phyloP scores from a whole-genome alignment of 75 land plant genomes.

The Isoetes taiwanensis region DNA sequence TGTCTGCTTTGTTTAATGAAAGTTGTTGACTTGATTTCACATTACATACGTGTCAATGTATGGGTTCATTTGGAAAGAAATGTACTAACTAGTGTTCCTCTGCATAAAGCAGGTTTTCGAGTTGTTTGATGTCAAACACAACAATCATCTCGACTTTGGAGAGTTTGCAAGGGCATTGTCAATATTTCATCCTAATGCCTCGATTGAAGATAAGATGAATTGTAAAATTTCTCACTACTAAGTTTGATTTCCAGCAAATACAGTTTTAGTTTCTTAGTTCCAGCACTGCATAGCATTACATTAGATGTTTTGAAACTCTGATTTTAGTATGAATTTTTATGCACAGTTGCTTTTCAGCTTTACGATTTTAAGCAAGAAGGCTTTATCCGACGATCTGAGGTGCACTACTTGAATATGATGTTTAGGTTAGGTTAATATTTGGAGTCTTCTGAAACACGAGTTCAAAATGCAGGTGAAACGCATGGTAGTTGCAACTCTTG shows the following conservation, averaged over 20 bases:
- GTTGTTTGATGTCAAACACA: background rate
- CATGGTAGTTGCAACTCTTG: conserved; percentile 87
- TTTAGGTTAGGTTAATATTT: conserved; percentile 9
- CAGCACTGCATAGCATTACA: no score
- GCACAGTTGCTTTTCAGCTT: conserved; percentile 36
- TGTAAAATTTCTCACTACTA: background rate
- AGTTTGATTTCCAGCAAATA: background rate
- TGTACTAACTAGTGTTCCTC: background rate
- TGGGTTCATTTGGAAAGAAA: background rate
- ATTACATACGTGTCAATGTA: no score
- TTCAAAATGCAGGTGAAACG: conserved; percentile 44
- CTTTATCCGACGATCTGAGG: conserved; percentile 22
- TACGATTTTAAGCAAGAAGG: conserved; percentile 28
- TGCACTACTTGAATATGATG: background rate
- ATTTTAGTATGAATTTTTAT: no score
- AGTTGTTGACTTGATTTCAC: no score
- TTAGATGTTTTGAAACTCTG: no score
- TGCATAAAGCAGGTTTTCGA: conserved; percentile 1
- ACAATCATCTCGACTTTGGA: background rate
- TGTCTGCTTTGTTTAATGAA: no score
- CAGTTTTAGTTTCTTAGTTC: no score
- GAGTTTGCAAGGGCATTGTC: background rate
- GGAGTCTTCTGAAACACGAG: no score
- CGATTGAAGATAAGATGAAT: background rate
- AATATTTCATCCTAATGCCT: background rate